Base-by-base conservation (phyloP, 768 basidiomycete species). In the Kwoniella europaea region DNA sequence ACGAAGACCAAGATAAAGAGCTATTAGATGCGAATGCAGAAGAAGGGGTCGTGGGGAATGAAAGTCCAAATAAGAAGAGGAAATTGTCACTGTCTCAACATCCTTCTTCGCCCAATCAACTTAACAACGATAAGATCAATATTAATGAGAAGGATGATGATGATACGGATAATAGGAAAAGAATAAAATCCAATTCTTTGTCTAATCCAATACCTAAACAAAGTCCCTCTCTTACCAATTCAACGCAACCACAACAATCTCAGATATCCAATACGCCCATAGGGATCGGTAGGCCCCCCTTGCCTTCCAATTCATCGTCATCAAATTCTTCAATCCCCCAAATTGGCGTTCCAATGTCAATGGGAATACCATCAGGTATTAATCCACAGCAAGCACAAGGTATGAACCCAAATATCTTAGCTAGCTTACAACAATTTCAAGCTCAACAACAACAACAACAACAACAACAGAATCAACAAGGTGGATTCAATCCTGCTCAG, bases 401-500 rank as follows among this genome's bases (percentile, higher is more conserved):
- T 43, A 29, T 70, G 24, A 70, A 70, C 27, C 68, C 68, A 2
- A 57, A 56, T 42, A 64, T 65, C 60, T 20, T 68, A 24, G 60
- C 67, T 9, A 35, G 27, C 6, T 50, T 68, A 22, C 68, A 69
- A 41, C 65, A 71, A 35, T 53, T 66, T n/a, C 69, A 66, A 42
- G 63, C 59, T 29, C 65, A 64, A 16, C 71, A 60, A 24, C 67
- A 52, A 18, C 46, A 29, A 6, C 70, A 66, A 42, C 59, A 63
- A 18, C 66, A 63, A n/a, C 65, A 58, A 12, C 67, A 63, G 27
- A 35, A 35, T 7, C 35, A 35, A 35, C 35, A 35, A 35, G 35
- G 6, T 9, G 63, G 63, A n/a, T 54, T 46, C 53, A 65, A 65
- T 29, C 52, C 63, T 41, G 10, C 24, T 54, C 63, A 53, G 46